These are phyloP conservation scores for Crassisporium funariophilum DNA, from an alignment of 768 basidiomycete genomes.

Conservation along the genomic window DNA sequence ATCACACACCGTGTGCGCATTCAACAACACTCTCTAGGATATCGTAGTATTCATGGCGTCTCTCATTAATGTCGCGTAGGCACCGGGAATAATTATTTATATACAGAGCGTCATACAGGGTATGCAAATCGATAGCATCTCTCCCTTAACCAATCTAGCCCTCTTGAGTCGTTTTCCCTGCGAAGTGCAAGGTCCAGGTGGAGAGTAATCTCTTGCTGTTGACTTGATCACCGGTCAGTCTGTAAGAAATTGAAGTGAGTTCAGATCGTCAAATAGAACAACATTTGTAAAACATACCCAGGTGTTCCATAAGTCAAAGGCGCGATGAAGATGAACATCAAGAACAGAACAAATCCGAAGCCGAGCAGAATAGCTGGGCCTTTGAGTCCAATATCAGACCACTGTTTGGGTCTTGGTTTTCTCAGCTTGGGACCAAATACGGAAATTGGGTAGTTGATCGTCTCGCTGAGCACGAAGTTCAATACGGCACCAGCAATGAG, in stretches of 20 bases:
- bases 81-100: constrained; percentile 19
- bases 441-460: constrained; percentile 90
- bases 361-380: constrained; percentile 65
- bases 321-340: constrained; percentile 72
- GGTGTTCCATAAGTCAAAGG: constrained; percentile 97
- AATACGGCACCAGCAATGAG: constrained; percentile 91
- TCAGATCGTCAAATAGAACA: constrained; percentile 8
- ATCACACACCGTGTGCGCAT: no score
- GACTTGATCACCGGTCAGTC: constrained; percentile 83
- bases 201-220: constrained; percentile 81
- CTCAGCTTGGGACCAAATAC: constrained; percentile 66
- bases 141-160: constrained; percentile 28
- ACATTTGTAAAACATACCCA: constrained; percentile 54
- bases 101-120: constrained; percentile 19
- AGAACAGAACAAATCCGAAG: constrained; percentile 62
- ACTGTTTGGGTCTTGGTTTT: constrained; percentile 52
- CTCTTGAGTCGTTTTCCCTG: constrained; percentile 62
- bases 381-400: constrained; percentile 76
- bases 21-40: no score
- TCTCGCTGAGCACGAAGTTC: constrained; percentile 87
- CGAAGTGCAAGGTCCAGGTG: constrained; percentile 95
- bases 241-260: constrained; percentile 33
- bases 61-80: constrained; percentile 11
- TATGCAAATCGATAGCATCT: constrained; percentile 13
- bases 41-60: no score